phyloP scores from a whole-genome alignment of 768 basidiomycete genomes.

The Russula vinacea region DNA sequence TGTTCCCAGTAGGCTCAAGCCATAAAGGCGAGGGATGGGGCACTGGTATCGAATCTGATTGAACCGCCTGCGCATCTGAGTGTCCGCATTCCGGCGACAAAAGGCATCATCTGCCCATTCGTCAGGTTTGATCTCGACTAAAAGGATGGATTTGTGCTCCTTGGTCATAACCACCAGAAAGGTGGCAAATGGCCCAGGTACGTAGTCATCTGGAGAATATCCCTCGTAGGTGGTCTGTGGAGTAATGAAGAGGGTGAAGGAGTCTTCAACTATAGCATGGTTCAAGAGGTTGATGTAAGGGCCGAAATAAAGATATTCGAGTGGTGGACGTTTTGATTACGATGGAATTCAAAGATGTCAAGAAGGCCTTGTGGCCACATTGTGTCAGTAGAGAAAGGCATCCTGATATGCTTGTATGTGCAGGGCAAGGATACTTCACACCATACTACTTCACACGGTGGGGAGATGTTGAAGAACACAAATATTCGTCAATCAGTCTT shows the following conservation, averaged over 20 bases:
- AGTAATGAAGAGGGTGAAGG: slow-evolving; percentile 4
- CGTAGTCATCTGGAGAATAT: neutral
- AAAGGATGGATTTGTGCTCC: neutral
- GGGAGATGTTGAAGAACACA: too few species aligned
- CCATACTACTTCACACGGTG: too few species aligned
- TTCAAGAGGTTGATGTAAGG: slow-evolving; percentile 10
- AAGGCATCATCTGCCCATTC: neutral
- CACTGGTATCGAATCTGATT: neutral
- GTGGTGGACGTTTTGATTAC: neutral
- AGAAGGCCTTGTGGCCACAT: too few species aligned
- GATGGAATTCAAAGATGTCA: neutral
- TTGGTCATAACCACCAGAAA: neutral
- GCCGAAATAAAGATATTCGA: slow-evolving; percentile 10
- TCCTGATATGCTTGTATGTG: too few species aligned
- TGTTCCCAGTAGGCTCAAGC: slow-evolving; percentile 10
- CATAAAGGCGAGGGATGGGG: slow-evolving; percentile 9
- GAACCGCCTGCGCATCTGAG: slow-evolving; percentile 2
- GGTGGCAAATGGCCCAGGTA: neutral
- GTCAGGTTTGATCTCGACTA: neutral
- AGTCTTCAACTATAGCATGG: neutral
- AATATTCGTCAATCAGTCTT: too few species aligned
- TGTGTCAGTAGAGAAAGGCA: too few species aligned
- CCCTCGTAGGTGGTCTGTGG: neutral
- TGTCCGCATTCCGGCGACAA: neutral
- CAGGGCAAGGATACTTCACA: too few species aligned